Base-by-base conservation (phyloP, 2,329 filamentous ascomycete species). In the Aspergillus sp. region DNA sequence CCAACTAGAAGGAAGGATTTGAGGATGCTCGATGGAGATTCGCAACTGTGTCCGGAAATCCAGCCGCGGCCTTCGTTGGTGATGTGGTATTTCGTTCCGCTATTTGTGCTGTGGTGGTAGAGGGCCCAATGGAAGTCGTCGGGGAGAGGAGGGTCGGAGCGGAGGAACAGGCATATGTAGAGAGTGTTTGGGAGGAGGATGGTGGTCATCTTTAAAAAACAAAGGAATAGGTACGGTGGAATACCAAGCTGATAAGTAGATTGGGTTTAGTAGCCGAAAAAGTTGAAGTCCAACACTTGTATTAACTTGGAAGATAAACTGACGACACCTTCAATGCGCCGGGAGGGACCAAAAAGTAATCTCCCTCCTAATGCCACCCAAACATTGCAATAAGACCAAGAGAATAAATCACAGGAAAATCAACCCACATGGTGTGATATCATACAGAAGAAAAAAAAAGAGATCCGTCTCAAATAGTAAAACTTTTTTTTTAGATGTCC, bases 401-500 rank as follows among this genome's bases (percentile, higher is more conserved):
- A 64, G 62, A 60, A 61, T 68, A 64, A 66, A 68, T 35, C 47
- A 65, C 62, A 65, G 52, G 62, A 67, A 66, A 65, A 66, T 68
- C 63, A 58, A 66, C 62, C 57, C 58, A 64, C 60, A 70, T 55
- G 66, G 64, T 73, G 68, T 74, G 71, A 75, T 76, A 78, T 77
- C 74, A 76, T 77, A 77, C 75, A 77, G 67, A 69, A 65, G 52
- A 47, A 62, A 52, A 55, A 55, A 57, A 61, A 62, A 65, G 56
- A 59, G 53, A 66, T 64, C 55, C 64, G 59, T 68, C 57, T 58
- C 58, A 55, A 55, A 41, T 41, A 48, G 50, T 68, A 59, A 62
- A 64, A 49, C 63, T 65, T 62, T 66, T 66, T 66, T 60, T 52
- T 50, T n/a, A 37, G n/a, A 21, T 80, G 35, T 37, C 35, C 35